A percentile compares a stretch with the other conserved stretches of the same genome.
These are phyloP conservation scores for Chlorella sp. DNA, from an alignment of 139 green algal species.

Conservation along the genomic window DNA sequence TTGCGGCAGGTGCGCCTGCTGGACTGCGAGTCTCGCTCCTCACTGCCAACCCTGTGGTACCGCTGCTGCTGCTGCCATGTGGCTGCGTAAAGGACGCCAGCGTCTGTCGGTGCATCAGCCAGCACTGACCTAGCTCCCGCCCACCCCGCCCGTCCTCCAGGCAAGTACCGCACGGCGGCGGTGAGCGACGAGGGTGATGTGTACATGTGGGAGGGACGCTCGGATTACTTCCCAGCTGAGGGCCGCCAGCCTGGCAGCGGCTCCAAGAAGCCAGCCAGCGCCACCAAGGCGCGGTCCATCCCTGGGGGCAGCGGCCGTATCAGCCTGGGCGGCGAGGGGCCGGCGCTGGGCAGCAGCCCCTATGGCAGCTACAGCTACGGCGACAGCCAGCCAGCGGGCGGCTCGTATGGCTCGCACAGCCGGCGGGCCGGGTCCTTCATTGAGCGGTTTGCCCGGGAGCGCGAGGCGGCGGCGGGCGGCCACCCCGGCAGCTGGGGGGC, in stretches of 20 bases:
- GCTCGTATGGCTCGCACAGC: conserved; percentile 17
- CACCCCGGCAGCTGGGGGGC: conserved; percentile 2
- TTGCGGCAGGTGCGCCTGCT: conserved; percentile 75
- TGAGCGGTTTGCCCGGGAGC: conserved; percentile 35
- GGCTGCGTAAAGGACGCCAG: too few species aligned
- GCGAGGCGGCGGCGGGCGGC: not conserved
- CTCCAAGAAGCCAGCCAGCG: conserved; percentile 45
- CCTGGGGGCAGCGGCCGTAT: not conserved
- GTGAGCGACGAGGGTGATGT: conserved; percentile 82
- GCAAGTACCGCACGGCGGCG: conserved; percentile 89
- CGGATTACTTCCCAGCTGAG: conserved; percentile 53
- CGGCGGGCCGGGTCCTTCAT: conserved; percentile 22
- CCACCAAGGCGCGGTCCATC: conserved; percentile 23
- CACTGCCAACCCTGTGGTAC: too few species aligned
- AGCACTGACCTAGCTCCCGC: too few species aligned
- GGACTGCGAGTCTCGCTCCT: not conserved
- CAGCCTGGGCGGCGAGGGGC: not conserved
- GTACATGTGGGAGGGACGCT: conserved; percentile 86
- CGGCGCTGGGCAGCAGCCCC: not conserved
- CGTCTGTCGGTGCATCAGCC: too few species aligned
- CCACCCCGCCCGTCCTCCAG: conserved; percentile 45
- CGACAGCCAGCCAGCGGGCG: not conserved
- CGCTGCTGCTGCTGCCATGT: too few species aligned
- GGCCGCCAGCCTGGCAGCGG: conserved; percentile 40
- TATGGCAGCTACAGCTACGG: conserved; percentile 1